Percentiles rank a stretch among this genome's conserved stretches.
Conservation (phyloP, 768 basidiomycete genomes). For the Lentinula guzmanii region DNA sequence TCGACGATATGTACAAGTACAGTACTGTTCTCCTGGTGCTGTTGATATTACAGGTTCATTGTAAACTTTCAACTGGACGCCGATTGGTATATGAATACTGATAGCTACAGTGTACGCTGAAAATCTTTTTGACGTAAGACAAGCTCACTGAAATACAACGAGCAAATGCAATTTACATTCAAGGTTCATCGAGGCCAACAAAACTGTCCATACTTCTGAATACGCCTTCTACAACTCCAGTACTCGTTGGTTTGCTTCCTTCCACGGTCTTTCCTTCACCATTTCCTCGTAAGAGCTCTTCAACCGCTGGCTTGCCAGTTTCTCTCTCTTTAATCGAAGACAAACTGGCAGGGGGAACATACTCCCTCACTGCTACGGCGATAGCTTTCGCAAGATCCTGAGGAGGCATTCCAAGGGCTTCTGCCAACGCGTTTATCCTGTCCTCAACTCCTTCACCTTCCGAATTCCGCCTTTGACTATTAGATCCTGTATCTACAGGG, state of each 20-base stretch:
- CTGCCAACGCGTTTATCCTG: slow-evolving; percentile 54
- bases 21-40: too few relatives aligned
- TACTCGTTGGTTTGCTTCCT: slow-evolving; percentile 1
- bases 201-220: slow-evolving; percentile 31
- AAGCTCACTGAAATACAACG: neutral
- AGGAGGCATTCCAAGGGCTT: slow-evolving; percentile 55
- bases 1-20: too few relatives aligned
- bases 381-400: slow-evolving; percentile 60
- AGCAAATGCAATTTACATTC: neutral
- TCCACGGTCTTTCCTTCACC: slow-evolving; percentile 13
- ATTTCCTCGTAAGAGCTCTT: slow-evolving; percentile 26
- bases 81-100: too few relatives aligned
- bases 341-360: slow-evolving; percentile 56
- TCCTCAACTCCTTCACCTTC: slow-evolving; percentile 37
- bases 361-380: slow-evolving; percentile 48
- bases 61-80: too few relatives aligned
- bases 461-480: neutral
- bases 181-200: slow-evolving; percentile 44
- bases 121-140: neutral
- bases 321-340: slow-evolving; percentile 47
- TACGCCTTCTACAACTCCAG: slow-evolving; percentile 24
- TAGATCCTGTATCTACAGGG: slow-evolving; percentile 7
- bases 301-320: slow-evolving; percentile 35
- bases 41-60: too few relatives aligned
- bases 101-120: neutral